Evolutionary conservation across 441 rosid genomes (phyloP).

Genomic region (Heliophila coronopifolia): DNA sequence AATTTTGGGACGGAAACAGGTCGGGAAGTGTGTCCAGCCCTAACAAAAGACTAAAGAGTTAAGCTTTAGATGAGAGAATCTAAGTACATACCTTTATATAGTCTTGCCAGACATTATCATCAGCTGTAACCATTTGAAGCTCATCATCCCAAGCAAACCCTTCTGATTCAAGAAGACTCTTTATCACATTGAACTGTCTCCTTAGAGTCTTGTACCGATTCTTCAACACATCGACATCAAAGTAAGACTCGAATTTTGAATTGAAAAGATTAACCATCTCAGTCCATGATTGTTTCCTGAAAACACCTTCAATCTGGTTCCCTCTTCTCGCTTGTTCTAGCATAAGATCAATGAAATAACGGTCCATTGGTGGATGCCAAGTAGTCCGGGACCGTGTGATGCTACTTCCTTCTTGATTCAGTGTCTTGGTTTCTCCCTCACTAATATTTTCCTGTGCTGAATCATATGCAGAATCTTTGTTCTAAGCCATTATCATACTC

Average conservation of each 20-base stretch:
- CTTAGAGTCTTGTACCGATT: constrained; percentile 65
- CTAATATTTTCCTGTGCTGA: constrained; percentile 19
- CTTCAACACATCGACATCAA: constrained; percentile 73
- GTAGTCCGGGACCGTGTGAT: constrained; percentile 48
- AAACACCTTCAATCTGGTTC: constrained; percentile 67
- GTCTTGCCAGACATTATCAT: constrained; percentile 55
- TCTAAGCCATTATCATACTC: not conserved
- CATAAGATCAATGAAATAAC: constrained; percentile 83
- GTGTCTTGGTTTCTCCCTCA: constrained; percentile 29
- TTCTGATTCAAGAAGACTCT: constrained; percentile 55
- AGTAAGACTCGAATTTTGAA: constrained; percentile 65
- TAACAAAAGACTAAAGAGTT: no score
- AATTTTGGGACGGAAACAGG: no score
- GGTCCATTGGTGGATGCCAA: constrained; percentile 85
- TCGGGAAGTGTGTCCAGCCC: no score
- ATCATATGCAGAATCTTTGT: constrained; percentile 14
- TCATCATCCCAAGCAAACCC: constrained; percentile 84
- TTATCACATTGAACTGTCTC: constrained; percentile 76
- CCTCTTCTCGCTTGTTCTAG: constrained; percentile 80
- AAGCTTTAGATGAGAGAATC: no score
- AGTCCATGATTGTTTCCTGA: constrained; percentile 80
- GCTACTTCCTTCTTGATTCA: constrained; percentile 28
- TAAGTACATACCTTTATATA: constrained; percentile 53
- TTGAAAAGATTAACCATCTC: constrained; percentile 70
- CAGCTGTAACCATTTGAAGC: constrained; percentile 65